Evolutionary conservation across 148 eudicot species (phyloP).

Genomic region (Cornus florida): DNA sequence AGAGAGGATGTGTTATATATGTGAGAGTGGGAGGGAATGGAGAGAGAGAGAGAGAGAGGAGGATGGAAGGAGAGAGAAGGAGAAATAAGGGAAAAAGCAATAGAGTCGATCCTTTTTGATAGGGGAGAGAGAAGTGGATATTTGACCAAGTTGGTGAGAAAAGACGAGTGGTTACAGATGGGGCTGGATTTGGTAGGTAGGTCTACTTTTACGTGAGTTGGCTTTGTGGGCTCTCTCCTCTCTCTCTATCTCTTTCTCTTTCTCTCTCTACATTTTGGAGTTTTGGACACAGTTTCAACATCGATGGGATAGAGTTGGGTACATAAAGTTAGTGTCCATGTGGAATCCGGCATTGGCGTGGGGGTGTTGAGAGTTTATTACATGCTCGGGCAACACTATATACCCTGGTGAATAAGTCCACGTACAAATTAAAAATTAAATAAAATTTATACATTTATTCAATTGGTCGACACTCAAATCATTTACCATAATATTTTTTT

Average conservation of each 20-base stretch:
- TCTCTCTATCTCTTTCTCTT: background rate
- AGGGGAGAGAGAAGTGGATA: constrained; percentile 6
- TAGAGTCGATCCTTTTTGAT: background rate
- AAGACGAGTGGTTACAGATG: constrained; percentile 35
- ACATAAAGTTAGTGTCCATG: too few relatives aligned
- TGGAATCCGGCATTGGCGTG: too few relatives aligned
- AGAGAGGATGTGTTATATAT: background rate
- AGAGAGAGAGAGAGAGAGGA: background rate
- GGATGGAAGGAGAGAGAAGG: background rate
- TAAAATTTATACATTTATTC: too few relatives aligned
- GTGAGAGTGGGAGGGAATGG: too few relatives aligned
- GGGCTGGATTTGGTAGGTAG: constrained; percentile 66
- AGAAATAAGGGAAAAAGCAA: background rate
- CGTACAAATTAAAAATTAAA: too few relatives aligned
- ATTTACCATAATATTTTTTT: too few relatives aligned
- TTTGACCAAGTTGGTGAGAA: constrained; percentile 38
- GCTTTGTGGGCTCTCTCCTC: constrained; percentile 7
- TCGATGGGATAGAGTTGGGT: too few relatives aligned
- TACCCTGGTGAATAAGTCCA: too few relatives aligned
- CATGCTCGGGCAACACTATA: too few relatives aligned
- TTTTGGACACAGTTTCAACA: too few relatives aligned
- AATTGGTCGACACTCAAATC: too few relatives aligned
- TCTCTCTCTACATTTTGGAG: background rate
- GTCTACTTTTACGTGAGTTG: constrained; percentile 44
- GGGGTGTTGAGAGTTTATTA: too few relatives aligned